Evolutionary conservation across 2,329 filamentous ascomycete genomes (phyloP).

Genomic region (Clonostachys chloroleuca): DNA sequence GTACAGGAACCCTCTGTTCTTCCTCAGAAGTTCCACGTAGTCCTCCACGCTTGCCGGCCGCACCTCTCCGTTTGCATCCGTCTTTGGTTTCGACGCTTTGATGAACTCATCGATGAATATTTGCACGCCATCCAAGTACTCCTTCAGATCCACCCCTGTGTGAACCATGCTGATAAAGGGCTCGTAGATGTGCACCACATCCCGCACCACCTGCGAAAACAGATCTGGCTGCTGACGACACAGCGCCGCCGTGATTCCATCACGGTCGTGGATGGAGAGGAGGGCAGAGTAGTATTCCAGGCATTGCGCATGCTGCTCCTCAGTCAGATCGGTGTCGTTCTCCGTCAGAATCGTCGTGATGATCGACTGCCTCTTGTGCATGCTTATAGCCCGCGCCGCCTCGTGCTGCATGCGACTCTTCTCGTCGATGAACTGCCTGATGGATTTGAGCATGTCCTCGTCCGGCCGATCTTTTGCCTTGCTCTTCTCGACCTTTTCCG

Average conservation of each 20-base stretch:
- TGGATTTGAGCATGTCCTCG: constrained; percentile 55
- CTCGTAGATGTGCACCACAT: constrained; percentile 64
- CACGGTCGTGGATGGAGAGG: constrained; percentile 70
- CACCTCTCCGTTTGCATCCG: constrained; percentile 12
- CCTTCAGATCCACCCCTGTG: constrained; percentile 65
- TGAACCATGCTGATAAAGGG: constrained; percentile 71
- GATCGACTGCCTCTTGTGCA: constrained; percentile 50
- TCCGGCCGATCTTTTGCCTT: constrained; percentile 44
- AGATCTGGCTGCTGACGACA: constrained; percentile 68
- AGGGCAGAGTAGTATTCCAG: constrained; percentile 67
- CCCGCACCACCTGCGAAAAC: constrained; percentile 63
- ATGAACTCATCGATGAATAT: constrained; percentile 69
- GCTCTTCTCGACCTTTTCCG: constrained; percentile 59
- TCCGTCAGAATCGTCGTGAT: constrained; percentile 60
- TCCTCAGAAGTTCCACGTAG: constrained; percentile 62
- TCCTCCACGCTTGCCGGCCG: constrained; percentile 62
- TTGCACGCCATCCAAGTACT: constrained; percentile 63
- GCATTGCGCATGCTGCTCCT: constrained; percentile 58
- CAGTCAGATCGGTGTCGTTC: constrained; percentile 43
- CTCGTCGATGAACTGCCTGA: constrained; percentile 53
- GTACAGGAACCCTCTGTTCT: constrained; percentile 60
- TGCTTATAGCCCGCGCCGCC: constrained; percentile 51
- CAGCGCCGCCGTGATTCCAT: constrained; percentile 61
- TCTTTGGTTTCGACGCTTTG: constrained; percentile 45
- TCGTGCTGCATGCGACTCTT: constrained; percentile 52